Percentiles rank a stretch among this genome's conserved stretches.
Evolutionary conservation across 257 asterid species (phyloP).

Genomic region (Ehretia macrophylla): DNA sequence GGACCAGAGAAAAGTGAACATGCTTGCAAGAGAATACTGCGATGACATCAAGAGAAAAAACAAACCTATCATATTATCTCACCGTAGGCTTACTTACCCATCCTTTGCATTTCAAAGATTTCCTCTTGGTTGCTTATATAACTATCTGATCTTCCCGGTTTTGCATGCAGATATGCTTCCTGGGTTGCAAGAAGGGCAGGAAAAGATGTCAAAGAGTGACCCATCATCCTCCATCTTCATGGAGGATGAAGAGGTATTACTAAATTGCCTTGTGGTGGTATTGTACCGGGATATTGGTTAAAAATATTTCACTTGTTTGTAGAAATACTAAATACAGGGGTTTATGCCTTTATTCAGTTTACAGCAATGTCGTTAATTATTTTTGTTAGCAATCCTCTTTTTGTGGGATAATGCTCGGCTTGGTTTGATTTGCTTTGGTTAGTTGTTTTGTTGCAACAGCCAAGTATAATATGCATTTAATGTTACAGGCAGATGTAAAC

Average conservation of each 20-base stretch:
- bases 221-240: not conserved
- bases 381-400: not conserved
- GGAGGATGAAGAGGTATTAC: not conserved
- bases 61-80: not conserved
- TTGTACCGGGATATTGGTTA: too few relatives aligned
- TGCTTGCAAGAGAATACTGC: not conserved
- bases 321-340: too few relatives aligned
- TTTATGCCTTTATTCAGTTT: not conserved
- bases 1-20: not conserved
- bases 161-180: too few relatives aligned
- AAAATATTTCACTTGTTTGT: too few relatives aligned
- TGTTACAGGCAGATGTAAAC: constrained; percentile 64
- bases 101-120: not conserved
- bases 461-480: not conserved
- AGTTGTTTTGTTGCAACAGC: too few relatives aligned
- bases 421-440: too few relatives aligned
- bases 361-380: not conserved
- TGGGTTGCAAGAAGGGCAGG: not conserved
- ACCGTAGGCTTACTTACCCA: not conserved
- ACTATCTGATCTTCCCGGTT: too few relatives aligned
- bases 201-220: not conserved
- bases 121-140: not conserved
- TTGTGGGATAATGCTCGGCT: too few relatives aligned
- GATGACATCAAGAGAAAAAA: not conserved
- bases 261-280: too few relatives aligned